Evolutionary conservation across 148 eudicot species (phyloP), one percentile per base, ranked within the genome.

Genomic region (Selenicereus undatus): DNA sequence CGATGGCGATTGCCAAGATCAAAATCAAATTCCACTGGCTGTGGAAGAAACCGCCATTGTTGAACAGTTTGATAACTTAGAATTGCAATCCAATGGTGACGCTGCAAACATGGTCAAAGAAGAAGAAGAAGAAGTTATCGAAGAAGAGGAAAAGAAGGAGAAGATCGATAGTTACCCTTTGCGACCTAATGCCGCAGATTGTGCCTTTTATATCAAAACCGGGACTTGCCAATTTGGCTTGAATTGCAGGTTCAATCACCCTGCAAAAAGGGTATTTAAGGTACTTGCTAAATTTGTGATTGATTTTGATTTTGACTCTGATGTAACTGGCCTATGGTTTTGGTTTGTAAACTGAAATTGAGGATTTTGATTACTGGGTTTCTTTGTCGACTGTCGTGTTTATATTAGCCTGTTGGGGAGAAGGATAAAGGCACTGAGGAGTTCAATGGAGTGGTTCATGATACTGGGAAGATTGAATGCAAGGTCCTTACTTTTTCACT

Each of bases 161-260:
- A 77, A 71, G 60, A 39, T 21, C 69, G 78, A 32, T 54, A 51
- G 56, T 43, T 79, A 78, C 78, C 89, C 92, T 8, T 79, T 88
- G 32, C 84, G 90, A 27, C 85, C 89, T 74, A 54, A 85, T 79
- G 90, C 86, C 58, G 76, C 45, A 52, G 92, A 93, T 72, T 93
- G 97, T 82, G 29, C 89, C 0, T 89, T 71, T 81, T 93, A 86
- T 80, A 66, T 90, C 54, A 89, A 86, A 79, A 88, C 89, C 10
- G 94, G 97, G 43, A 71, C 86, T 42, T 93, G 97, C 77, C 89
- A 89, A 79, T 93, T 84, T 86, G 93, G 92, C 5, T 70, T 66
- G 51, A 82, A 74, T 76, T 93, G 97, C 88, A 89, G 86, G 85
- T 93, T 81, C 52, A 88, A 88, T 85, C 90, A 90, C 64, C 90